These are phyloP conservation scores for Verbascum thapsus DNA, from an alignment of 257 asterid species.

Conservation along the genomic window DNA sequence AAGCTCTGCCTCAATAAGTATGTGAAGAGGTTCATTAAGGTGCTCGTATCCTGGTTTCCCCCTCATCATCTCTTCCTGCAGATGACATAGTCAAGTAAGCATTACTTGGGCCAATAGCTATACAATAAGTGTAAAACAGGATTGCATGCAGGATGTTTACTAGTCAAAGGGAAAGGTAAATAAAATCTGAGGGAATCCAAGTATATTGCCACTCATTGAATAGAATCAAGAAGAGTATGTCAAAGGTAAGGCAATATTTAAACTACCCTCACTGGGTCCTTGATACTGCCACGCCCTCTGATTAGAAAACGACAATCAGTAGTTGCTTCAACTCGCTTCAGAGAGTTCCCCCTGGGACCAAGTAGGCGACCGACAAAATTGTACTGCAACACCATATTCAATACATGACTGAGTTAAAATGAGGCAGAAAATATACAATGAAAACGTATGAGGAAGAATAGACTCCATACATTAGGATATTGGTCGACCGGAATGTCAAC, in stretches of 20 bases:
- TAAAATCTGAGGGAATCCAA: neutral
- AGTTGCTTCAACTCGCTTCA: conserved; percentile 92
- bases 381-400: conserved; percentile 59
- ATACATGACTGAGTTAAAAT: conserved; percentile 18
- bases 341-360: conserved; percentile 99
- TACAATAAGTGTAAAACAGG: neutral
- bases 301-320: conserved; percentile 97
- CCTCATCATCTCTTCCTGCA: conserved; percentile 76
- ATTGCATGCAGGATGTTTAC: neutral
- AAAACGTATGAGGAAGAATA: conserved; percentile 15
- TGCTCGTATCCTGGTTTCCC: conserved; percentile 81
- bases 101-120: neutral
- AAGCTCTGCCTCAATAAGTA: conserved; percentile 69
- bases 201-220: neutral
- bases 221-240: neutral
- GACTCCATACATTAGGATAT: conserved; percentile 57
- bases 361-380: conserved; percentile 99
- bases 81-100: conserved; percentile 9
- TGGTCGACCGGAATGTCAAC: conserved; percentile 74
- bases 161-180: neutral
- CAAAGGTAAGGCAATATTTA: conserved; percentile 1
- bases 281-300: conserved; percentile 98
- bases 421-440: neutral
- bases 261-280: conserved; percentile 88
- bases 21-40: conserved; percentile 71